Evolutionary conservation across 2,329 filamentous ascomycete species (phyloP).

Genomic region (Mycogone perniciosa): DNA sequence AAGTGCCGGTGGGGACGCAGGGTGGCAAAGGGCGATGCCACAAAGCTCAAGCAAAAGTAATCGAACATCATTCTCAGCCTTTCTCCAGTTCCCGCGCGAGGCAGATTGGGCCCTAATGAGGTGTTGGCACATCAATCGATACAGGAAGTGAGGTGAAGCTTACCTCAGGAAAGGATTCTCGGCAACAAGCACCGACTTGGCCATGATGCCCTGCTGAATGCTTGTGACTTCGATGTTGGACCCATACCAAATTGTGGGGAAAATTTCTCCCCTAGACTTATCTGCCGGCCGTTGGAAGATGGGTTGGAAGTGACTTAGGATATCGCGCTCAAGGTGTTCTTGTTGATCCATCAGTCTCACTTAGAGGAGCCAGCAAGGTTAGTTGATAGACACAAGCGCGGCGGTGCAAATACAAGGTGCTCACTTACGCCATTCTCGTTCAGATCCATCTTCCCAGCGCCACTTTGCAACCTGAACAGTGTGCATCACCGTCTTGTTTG

Average conservation of each 20-base stretch:
- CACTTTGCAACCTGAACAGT: constrained; percentile 36
- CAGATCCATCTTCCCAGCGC: constrained; percentile 32
- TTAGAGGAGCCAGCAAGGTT: constrained; percentile 11
- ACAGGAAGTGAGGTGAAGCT: constrained; percentile 2
- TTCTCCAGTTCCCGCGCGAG: constrained; percentile 27
- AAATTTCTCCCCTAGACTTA: constrained; percentile 32
- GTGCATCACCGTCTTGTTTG: constrained; percentile 36
- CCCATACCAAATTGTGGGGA: constrained; percentile 34
- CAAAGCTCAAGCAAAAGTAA: constrained; percentile 33
- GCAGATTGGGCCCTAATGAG: constrained; percentile 19
- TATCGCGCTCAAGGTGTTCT: constrained; percentile 27
- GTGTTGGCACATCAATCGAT: background rate
- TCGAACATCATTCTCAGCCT: constrained; percentile 33
- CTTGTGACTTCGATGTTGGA: constrained; percentile 35
- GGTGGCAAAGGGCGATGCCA: constrained; percentile 35
- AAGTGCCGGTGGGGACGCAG: constrained; percentile 31
- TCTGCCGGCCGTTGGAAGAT: constrained; percentile 30
- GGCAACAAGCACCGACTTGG: constrained; percentile 33
- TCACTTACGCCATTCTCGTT: constrained; percentile 32
- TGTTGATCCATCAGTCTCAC: constrained; percentile 32
- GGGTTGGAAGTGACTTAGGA: constrained; percentile 27
- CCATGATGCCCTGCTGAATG: constrained; percentile 34
- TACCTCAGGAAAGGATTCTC: constrained; percentile 34
- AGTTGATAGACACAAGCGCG: background rate
- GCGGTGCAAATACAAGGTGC: too few species aligned